A percentile compares a stretch with the other conserved stretches of the same genome.
Evolutionary conservation across 805 yeast genomes (phyloP).

Genomic region (Starmerella davenportii): DNA sequence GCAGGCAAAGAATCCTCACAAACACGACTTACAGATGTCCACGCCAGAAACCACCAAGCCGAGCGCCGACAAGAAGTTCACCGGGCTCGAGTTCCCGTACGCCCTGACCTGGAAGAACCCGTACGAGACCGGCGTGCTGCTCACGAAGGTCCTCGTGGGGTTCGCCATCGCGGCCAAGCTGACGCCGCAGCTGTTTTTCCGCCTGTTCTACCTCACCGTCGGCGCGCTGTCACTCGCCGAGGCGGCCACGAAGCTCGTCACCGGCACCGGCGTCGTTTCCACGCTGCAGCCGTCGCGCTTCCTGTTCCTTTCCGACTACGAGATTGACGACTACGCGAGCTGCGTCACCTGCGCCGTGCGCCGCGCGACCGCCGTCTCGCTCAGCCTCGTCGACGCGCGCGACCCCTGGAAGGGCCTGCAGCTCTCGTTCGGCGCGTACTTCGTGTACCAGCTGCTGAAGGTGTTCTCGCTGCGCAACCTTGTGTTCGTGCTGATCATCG

Average conservation of each 20-base stretch:
- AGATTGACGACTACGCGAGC: slow-evolving; percentile 29
- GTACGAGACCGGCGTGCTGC: slow-evolving; percentile 50
- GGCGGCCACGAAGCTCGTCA: slow-evolving; percentile 48
- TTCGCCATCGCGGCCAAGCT: slow-evolving; percentile 25
- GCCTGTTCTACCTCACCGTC: slow-evolving; percentile 38
- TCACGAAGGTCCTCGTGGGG: slow-evolving; percentile 34
- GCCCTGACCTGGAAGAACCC: slow-evolving; percentile 66
- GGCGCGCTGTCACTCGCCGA: slow-evolving; percentile 55
- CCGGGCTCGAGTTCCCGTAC: slow-evolving; percentile 19
- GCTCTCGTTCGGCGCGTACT: slow-evolving; percentile 56
- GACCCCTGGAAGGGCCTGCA: slow-evolving; percentile 33
- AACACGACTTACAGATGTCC: no score
- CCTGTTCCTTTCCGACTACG: slow-evolving; percentile 23
- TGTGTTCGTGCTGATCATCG: slow-evolving; percentile 36
- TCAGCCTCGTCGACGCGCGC: slow-evolving; percentile 30
- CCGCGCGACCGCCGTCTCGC: slow-evolving; percentile 18
- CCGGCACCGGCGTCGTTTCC: slow-evolving; percentile 66
- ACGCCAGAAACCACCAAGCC: neutral
- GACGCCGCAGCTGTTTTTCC: slow-evolving; percentile 19
- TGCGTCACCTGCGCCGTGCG: slow-evolving; percentile 24
- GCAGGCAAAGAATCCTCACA: no score
- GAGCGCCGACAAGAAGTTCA: slow-evolving; percentile 6
- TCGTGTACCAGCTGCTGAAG: slow-evolving; percentile 52
- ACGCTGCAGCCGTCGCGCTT: slow-evolving; percentile 50
- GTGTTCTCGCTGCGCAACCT: slow-evolving; percentile 58